Percentiles rank a stretch among this genome's conserved stretches.
These are phyloP conservation scores for Candida sp. DNA, from an alignment of 1,139 yeast genomes.

Conservation along the genomic window DNA sequence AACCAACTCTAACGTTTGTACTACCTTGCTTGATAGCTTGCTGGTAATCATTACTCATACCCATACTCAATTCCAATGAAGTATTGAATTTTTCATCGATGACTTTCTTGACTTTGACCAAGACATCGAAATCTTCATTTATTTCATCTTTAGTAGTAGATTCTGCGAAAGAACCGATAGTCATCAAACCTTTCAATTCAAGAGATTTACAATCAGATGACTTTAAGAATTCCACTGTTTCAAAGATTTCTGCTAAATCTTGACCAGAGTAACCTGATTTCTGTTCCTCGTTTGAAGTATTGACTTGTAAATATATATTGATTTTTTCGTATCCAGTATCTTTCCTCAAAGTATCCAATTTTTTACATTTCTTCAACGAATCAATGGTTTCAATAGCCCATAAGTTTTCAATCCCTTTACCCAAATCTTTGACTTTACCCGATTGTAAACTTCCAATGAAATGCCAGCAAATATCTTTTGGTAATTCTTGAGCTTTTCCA, in stretches of 20 bases:
- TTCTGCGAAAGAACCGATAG: slow-evolving; percentile 81
- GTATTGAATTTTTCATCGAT: slow-evolving; percentile 47
- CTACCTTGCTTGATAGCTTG: slow-evolving; percentile 92
- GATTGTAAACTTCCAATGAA: slow-evolving; percentile 93
- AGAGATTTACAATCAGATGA: slow-evolving; percentile 52
- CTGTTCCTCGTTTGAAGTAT: slow-evolving; percentile 86
- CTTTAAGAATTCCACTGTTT: slow-evolving; percentile 45
- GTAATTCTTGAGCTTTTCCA: slow-evolving; percentile 68
- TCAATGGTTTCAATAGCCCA: slow-evolving; percentile 88
- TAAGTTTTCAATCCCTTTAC: slow-evolving; percentile 65
- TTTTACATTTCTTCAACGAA: slow-evolving; percentile 75
- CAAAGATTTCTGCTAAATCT: slow-evolving; percentile 23
- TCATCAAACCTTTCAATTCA: slow-evolving; percentile 78
- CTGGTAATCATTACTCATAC: slow-evolving; percentile 87
- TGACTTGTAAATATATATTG: slow-evolving; percentile 76
- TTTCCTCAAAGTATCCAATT: slow-evolving; percentile 65
- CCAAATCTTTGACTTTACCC: slow-evolving; percentile 84
- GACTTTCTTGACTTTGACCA: slow-evolving; percentile 46
- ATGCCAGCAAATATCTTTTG: slow-evolving; percentile 92
- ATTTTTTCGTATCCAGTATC: slow-evolving; percentile 38
- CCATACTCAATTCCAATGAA: slow-evolving; percentile 80
- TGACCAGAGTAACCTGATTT: slow-evolving; percentile 64
- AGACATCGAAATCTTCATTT: slow-evolving; percentile 66
- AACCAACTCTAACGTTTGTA: slow-evolving; percentile 86
- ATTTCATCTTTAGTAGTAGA: slow-evolving; percentile 53